These are phyloP conservation scores for Blastobotrys terrestris DNA, from an alignment of 805 yeast species.

Conservation along the genomic window DNA sequence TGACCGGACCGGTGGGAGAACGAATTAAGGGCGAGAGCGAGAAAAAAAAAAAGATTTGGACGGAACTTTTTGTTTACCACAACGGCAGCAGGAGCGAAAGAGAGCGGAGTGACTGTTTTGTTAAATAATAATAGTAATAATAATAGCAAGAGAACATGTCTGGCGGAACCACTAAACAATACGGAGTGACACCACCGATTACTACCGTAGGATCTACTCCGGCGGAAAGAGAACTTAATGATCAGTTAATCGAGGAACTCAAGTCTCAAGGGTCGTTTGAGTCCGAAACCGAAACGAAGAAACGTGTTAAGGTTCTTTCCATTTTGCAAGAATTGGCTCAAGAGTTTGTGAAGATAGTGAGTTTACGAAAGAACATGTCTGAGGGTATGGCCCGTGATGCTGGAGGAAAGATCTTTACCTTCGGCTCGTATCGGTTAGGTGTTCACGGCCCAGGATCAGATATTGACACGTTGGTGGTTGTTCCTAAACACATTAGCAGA, in stretches of 20 bases:
- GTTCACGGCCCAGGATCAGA: constrained; percentile 98
- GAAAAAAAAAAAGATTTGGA: background rate
- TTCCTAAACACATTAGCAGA: constrained; percentile 89
- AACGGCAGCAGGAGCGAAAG: background rate
- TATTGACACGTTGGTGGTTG: constrained; percentile 94
- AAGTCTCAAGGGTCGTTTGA: constrained; percentile 86
- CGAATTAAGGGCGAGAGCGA: too few relatives aligned
- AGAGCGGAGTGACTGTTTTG: too few relatives aligned
- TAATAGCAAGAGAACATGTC: background rate
- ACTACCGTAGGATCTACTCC: constrained; percentile 81
- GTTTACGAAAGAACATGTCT: constrained; percentile 79
- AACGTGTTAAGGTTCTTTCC: constrained; percentile 66
- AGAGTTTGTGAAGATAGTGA: constrained; percentile 78
- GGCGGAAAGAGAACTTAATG: constrained; percentile 71
- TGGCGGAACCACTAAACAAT: constrained; percentile 27
- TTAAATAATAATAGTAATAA: too few relatives aligned
- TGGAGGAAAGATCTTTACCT: constrained; percentile 96
- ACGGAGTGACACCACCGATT: constrained; percentile 78
- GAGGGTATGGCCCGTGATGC: constrained; percentile 98
- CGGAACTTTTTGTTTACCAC: background rate
- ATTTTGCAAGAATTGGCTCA: constrained; percentile 66
- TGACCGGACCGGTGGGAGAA: background rate
- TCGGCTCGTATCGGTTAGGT: constrained; percentile 89
- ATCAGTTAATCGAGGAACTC: constrained; percentile 66
- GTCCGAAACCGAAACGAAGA: constrained; percentile 73